phyloP scores from a whole-genome alignment of 208 protist genomes.

The Naegleria gruberi region DNA sequence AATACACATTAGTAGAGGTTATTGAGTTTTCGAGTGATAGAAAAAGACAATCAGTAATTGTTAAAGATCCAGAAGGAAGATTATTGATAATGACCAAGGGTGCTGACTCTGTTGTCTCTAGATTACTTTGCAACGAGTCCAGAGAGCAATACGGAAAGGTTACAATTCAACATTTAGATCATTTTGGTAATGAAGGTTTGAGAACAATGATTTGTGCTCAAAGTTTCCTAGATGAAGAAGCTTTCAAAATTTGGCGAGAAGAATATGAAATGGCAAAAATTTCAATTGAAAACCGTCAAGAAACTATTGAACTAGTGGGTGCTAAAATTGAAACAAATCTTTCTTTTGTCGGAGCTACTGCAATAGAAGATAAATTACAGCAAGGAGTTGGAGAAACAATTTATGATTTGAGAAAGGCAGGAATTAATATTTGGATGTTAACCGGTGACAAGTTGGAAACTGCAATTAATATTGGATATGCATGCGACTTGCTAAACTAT shows the following conservation, averaged over 20 bases:
- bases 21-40: background rate
- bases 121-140: conserved; percentile 13
- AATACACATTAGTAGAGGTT: conserved; percentile 17
- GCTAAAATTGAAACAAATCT: background rate
- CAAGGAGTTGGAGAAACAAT: conserved; percentile 83
- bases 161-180: conserved; percentile 13
- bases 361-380: conserved; percentile 94
- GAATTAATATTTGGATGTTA: conserved; percentile 90
- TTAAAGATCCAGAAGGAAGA: background rate
- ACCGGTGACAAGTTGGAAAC: conserved; percentile 95
- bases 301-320: background rate
- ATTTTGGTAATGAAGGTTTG: conserved; percentile 34
- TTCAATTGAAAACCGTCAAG: background rate
- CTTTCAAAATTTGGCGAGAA: conserved; percentile 20
- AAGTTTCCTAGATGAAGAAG: conserved; percentile 9
- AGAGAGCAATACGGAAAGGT: background rate
- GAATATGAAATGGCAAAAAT: conserved; percentile 13
- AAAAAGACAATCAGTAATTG: background rate
- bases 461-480: conserved; percentile 58
- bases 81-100: conserved; percentile 41
- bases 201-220: conserved; percentile 37
- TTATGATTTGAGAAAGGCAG: conserved; percentile 69
- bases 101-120: conserved; percentile 40
- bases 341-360: conserved; percentile 75
- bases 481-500: conserved; percentile 39